These are phyloP conservation scores for Silene noctiflora DNA, from an alignment of 179 eudicot genomes.

Conservation along the genomic window DNA sequence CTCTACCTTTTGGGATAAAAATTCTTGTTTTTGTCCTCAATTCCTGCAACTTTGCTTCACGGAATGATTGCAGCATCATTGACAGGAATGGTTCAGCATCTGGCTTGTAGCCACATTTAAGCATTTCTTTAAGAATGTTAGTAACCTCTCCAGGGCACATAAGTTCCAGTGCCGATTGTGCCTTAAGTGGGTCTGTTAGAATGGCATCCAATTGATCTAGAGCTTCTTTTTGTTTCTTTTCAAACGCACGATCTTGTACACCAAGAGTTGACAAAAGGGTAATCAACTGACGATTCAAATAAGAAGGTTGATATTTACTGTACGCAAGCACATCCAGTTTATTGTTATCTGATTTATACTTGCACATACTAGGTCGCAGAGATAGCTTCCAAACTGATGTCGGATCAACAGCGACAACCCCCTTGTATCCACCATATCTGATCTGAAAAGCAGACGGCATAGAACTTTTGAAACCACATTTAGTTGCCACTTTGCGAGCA, in stretches of 20 bases:
- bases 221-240: constrained; percentile 74
- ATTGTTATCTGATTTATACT: constrained; percentile 53
- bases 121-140: constrained; percentile 74
- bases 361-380: constrained; percentile 75
- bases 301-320: constrained; percentile 93
- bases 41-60: constrained; percentile 80
- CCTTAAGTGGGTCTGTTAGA: constrained; percentile 60
- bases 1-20: constrained; percentile 64
- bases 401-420: constrained; percentile 93
- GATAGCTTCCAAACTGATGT: constrained; percentile 53
- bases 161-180: constrained; percentile 70
- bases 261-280: constrained; percentile 87
- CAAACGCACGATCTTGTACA: constrained; percentile 56
- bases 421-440: constrained; percentile 89
- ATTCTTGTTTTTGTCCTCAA: constrained; percentile 66
- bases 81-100: constrained; percentile 79
- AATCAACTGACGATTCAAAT: constrained; percentile 75
- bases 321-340: constrained; percentile 76
- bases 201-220: constrained; percentile 57
- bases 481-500: constrained; percentile 64
- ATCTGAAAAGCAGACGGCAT: constrained; percentile 88
- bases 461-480: constrained; percentile 48
- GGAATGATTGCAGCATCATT: constrained; percentile 84
- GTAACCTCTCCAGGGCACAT: constrained; percentile 89
- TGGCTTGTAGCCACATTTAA: constrained; percentile 81